Evolutionary conservation across 2,329 filamentous ascomycete genomes (phyloP), one percentile per base, ranked within the genome.

Genomic region (Lachnellula willkommii): DNA sequence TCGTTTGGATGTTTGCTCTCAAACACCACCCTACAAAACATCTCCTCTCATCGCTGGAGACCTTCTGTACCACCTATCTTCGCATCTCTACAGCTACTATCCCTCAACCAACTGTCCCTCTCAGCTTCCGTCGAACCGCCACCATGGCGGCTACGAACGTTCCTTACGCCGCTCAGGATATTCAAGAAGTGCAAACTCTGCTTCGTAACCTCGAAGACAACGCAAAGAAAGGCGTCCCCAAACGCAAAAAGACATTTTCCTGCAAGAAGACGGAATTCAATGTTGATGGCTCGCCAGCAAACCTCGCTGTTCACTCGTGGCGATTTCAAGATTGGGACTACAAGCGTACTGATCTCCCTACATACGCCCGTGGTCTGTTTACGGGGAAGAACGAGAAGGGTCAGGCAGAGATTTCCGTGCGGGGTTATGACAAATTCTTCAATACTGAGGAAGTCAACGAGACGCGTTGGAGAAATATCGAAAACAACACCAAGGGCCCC

Each of bases 391-490:
- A 82, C 60, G 75, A 79, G 50, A 77, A 81, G 26, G 84, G 84
- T 8, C 77, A 82, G 8, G 75, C 82, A 12, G 90, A 96, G 71
- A 96, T 99, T 64, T 88, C 82, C 1, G 84, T 90, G 49, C 82
- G 94, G 65, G 94, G 94, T 51, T 99, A 99, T 73, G 93, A 99
- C 78, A 99, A 99, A 74, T 99, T 99, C 77, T 99, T 99, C 82
- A 99, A 99, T 66, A 81, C 90, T 42, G 82, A 83, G 50, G 94
- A 99, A 74, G 87, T 95, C 7, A 72, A 76, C 47, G 83, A 88
- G 62, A 99, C 94, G 3, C 81, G 85, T 65, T 99, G 94, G 94
- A 72, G 77, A 15, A 89, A 87, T 67, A 90, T 99, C 58, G 78
- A 87, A 68, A 73, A 74, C 28, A 80, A 88, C 54, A 97, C 94